Conservation (phyloP, 163 green algal genomes). For the Volvox carteri region DNA sequence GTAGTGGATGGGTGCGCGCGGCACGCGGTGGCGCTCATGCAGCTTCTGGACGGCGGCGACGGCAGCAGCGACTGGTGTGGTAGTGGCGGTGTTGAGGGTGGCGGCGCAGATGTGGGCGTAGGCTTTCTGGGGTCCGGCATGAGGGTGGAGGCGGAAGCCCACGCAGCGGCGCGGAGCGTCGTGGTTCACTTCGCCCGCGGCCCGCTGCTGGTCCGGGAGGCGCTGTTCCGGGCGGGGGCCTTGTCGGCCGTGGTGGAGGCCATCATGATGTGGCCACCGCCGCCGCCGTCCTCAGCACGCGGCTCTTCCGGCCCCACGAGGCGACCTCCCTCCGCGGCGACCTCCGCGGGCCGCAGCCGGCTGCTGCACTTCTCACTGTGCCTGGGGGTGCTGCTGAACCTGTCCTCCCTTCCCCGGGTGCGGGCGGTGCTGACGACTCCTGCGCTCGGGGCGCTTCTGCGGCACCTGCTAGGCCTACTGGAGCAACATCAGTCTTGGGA, state of each 20-base stretch:
- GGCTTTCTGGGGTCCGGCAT: not conserved
- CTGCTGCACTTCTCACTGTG: slow-evolving; percentile 32
- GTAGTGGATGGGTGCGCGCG: slow-evolving; percentile 12
- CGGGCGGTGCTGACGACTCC: not conserved
- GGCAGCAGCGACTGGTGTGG: not conserved
- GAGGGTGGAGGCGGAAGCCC: not conserved
- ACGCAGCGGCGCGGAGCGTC: slow-evolving; percentile 8
- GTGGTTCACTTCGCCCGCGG: slow-evolving; percentile 16
- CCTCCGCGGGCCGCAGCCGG: not conserved
- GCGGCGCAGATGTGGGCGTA: not conserved
- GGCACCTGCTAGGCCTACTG: slow-evolving; percentile 20
- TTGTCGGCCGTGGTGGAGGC: slow-evolving; percentile 30
- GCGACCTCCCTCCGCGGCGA: not conserved
- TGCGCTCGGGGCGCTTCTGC: slow-evolving; percentile 7
- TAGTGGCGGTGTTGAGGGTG: not conserved
- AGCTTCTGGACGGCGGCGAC: not conserved
- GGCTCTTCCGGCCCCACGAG: not conserved
- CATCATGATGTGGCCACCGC: slow-evolving; percentile 45
- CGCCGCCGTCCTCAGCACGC: not conserved
- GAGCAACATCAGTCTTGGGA: slow-evolving; percentile 38
- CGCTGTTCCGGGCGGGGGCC: slow-evolving; percentile 20
- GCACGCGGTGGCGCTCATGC: slow-evolving; percentile 3
- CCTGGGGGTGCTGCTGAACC: slow-evolving; percentile 37
- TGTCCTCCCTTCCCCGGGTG: slow-evolving; percentile 8
- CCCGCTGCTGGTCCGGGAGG: slow-evolving; percentile 50